Percentiles rank a stretch among this genome's conserved stretches.
Conservation (phyloP, 2,329 filamentous ascomycete genomes). For the Lachnum nothofagi region DNA sequence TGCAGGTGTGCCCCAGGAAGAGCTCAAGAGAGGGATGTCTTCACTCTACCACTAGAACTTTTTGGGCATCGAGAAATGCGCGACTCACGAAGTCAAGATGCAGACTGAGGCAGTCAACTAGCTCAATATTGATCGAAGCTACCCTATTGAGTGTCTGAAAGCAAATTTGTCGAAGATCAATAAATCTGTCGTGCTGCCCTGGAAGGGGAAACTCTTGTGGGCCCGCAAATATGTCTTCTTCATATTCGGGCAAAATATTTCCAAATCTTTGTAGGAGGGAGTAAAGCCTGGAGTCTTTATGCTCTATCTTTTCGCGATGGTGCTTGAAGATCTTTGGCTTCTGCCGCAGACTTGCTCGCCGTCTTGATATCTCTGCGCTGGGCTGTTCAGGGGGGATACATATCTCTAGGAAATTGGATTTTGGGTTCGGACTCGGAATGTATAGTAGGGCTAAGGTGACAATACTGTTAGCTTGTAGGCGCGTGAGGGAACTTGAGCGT, state of each 20-base stretch:
- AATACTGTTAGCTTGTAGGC: constrained; percentile 1
- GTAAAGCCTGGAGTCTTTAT: constrained; percentile 1
- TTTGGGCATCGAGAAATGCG: no score
- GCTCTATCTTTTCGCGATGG: constrained; percentile 1
- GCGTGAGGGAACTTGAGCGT: not conserved
- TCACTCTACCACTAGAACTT: no score
- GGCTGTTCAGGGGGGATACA: no score
- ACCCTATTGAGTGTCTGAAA: constrained; percentile 8
- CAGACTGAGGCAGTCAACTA: constrained; percentile 7
- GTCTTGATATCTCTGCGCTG: no score
- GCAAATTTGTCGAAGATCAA: not conserved
- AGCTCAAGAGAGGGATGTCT: no score
- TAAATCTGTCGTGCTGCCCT: not conserved
- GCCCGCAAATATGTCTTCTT: not conserved
- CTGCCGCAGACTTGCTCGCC: not conserved
- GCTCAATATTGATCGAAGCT: constrained; percentile 12
- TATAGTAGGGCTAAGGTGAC: no score
- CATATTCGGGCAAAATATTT: not conserved
- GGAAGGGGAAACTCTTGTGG: not conserved
- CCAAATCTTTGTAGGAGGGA: constrained; percentile 4
- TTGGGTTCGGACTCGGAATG: no score
- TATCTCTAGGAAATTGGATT: no score
- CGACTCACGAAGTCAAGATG: constrained; percentile 13
- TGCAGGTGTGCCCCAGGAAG: no score
- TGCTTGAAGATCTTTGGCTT: constrained; percentile 5